phyloP scores from a whole-genome alignment of 1,139 yeast species.

The Yamadazyma triangularis region DNA sequence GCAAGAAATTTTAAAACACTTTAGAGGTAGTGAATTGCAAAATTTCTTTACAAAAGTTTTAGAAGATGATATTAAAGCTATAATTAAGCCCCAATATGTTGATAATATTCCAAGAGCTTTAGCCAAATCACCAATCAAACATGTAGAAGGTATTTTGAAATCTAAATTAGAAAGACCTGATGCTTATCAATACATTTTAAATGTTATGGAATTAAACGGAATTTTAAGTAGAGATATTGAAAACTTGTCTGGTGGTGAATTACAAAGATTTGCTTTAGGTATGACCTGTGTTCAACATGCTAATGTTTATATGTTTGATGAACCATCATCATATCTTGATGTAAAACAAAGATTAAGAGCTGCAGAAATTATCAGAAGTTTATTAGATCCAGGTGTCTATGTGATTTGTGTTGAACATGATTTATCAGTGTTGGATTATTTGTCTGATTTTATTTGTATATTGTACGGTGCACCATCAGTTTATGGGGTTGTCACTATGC shows the following conservation, averaged over 20 bases:
- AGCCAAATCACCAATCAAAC: slow-evolving; percentile 76
- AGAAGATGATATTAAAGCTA: slow-evolving; percentile 90
- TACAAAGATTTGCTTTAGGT: slow-evolving; percentile 97
- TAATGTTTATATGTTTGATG: slow-evolving; percentile 97
- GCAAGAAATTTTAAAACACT: slow-evolving; percentile 85
- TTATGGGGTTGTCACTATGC: slow-evolving; percentile 96
- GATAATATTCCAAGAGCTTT: slow-evolving; percentile 96
- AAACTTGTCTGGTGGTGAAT: slow-evolving; percentile 95
- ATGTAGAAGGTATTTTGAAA: slow-evolving; percentile 80
- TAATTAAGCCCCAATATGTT: slow-evolving; percentile 96
- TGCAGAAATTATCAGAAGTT: slow-evolving; percentile 86
- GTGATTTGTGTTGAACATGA: slow-evolving; percentile 98
- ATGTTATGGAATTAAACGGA: slow-evolving; percentile 65
- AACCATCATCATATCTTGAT: slow-evolving; percentile 96
- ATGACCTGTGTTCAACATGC: slow-evolving; percentile 95
- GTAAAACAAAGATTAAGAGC: slow-evolving; percentile 98
- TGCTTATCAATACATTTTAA: slow-evolving; percentile 58
- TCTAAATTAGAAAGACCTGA: slow-evolving; percentile 65
- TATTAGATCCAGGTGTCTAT: slow-evolving; percentile 68
- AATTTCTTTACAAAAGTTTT: slow-evolving; percentile 90
- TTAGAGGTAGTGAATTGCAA: slow-evolving; percentile 96
- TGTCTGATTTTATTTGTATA: slow-evolving; percentile 94
- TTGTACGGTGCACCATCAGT: slow-evolving; percentile 97
- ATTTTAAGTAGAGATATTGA: slow-evolving; percentile 81
- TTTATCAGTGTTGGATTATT: slow-evolving; percentile 91